Evolutionary conservation across 164 flowering plant genomes (phyloP).

Genomic region (Berberis vulgaris): DNA sequence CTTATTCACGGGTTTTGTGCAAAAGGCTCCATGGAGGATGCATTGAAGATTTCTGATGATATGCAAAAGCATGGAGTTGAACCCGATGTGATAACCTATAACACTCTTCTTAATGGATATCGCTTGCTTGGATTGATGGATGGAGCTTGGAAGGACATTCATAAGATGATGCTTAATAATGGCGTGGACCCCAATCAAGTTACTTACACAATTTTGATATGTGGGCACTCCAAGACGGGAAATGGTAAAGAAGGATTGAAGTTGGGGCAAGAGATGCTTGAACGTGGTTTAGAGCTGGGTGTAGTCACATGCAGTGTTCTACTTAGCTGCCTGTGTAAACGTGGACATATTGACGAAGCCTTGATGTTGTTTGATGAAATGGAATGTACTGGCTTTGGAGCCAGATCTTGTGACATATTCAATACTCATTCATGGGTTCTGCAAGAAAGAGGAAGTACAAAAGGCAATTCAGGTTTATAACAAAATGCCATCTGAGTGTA

Average conservation of each 20-base stretch:
- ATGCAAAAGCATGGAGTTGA: constrained; percentile 55
- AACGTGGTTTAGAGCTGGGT: constrained; percentile 35
- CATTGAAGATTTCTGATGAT: constrained; percentile 37
- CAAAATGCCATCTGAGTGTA: constrained; percentile 39
- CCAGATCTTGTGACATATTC: constrained; percentile 52
- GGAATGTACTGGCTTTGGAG: constrained; percentile 29
- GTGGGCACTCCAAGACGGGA: constrained; percentile 49
- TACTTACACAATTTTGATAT: constrained; percentile 42
- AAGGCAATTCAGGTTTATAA: constrained; percentile 34
- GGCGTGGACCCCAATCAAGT: constrained; percentile 38
- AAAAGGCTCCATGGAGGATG: constrained; percentile 62
- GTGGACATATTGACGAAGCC: constrained; percentile 42
- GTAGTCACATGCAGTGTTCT: constrained; percentile 35
- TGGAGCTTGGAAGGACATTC: constrained; percentile 33
- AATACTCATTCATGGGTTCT: constrained; percentile 59
- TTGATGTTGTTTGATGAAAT: constrained; percentile 42
- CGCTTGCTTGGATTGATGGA: constrained; percentile 33
- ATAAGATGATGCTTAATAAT: constrained; percentile 25
- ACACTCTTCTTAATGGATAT: constrained; percentile 54
- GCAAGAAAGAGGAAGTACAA: constrained; percentile 47
- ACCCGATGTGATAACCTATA: constrained; percentile 62
- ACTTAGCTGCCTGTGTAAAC: constrained; percentile 52
- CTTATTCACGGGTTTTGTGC: constrained; percentile 66
- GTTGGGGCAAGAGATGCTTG: constrained; percentile 42
- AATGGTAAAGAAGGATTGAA: constrained; percentile 39